phyloP scores from a whole-genome alignment of 345 rosid genomes.

The Gossypium anomalum region DNA sequence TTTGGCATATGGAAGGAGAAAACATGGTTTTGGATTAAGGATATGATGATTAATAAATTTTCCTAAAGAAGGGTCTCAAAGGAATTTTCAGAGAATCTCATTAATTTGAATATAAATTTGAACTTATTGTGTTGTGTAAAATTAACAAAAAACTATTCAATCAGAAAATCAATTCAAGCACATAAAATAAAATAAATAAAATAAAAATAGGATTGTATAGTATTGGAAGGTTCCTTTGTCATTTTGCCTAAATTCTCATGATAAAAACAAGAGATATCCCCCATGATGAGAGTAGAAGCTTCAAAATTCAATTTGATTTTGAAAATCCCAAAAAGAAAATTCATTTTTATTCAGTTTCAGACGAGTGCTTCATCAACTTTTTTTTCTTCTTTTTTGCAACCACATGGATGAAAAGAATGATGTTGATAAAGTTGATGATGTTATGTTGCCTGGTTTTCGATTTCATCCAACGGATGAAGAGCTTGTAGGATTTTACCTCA shows the following conservation, averaged over 20 bases:
- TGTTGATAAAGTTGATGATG: conserved; percentile 56
- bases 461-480: conserved; percentile 97
- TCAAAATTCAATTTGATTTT: conserved; percentile 24
- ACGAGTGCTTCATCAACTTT: neutral
- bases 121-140: conserved; percentile 8
- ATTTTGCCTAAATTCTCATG: conserved; percentile 24
- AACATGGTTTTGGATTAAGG: conserved; percentile 22
- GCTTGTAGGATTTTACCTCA: conserved; percentile 78
- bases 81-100: conserved; percentile 20
- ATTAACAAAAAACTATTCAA: conserved; percentile 21
- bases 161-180: neutral
- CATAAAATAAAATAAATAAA: neutral
- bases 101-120: conserved; percentile 27
- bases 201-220: conserved; percentile 11
- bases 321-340: conserved; percentile 15
- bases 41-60: neutral
- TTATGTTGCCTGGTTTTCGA: conserved; percentile 79
- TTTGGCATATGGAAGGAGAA: no score
- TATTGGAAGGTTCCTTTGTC: conserved; percentile 50
- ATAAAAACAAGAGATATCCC: conserved; percentile 10
- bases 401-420: conserved; percentile 45
- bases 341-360: conserved; percentile 13
- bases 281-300: conserved; percentile 6
- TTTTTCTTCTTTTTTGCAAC: neutral
- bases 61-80: neutral